phyloP scores from a whole-genome alignment of 148 eudicot genomes.

The Rhododendron henanense region DNA sequence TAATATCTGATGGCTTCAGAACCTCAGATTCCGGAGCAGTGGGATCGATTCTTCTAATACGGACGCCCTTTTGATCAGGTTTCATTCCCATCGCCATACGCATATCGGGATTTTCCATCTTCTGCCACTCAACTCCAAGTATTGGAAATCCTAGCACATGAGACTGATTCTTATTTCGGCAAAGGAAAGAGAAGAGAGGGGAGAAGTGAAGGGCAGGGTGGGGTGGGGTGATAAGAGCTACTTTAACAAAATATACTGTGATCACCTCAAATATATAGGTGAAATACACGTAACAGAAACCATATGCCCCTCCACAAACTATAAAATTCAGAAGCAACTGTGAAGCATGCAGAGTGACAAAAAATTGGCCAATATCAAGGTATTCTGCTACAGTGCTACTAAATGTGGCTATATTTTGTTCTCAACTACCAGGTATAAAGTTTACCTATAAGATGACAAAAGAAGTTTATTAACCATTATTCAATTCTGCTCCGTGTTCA shows the following conservation, averaged over 20 bases:
- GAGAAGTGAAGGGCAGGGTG: background rate
- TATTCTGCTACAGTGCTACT: background rate
- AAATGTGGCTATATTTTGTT: background rate
- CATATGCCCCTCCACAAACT: background rate
- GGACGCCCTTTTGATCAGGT: constrained; percentile 41
- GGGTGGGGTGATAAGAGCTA: background rate
- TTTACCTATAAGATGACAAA: background rate
- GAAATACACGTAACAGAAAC: background rate
- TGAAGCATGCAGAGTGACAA: background rate
- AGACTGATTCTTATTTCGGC: background rate
- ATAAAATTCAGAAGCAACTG: background rate
- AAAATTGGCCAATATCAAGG: background rate
- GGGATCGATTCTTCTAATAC: constrained; percentile 44
- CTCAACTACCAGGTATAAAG: background rate
- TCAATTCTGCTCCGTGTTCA: background rate
- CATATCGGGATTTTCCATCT: constrained; percentile 48
- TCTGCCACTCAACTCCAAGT: constrained; percentile 51
- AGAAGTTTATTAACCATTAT: background rate
- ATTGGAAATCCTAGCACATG: constrained; percentile 34
- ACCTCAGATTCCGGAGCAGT: constrained; percentile 41
- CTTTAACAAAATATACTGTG: background rate
- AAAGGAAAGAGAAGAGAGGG: background rate
- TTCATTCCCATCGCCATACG: constrained; percentile 44
- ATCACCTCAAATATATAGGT: background rate
- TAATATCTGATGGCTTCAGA: constrained; percentile 41